Evolutionary conservation across 495 filamentous ascomycete genomes (phyloP).

Genomic region (Articulospora tetracladia): DNA sequence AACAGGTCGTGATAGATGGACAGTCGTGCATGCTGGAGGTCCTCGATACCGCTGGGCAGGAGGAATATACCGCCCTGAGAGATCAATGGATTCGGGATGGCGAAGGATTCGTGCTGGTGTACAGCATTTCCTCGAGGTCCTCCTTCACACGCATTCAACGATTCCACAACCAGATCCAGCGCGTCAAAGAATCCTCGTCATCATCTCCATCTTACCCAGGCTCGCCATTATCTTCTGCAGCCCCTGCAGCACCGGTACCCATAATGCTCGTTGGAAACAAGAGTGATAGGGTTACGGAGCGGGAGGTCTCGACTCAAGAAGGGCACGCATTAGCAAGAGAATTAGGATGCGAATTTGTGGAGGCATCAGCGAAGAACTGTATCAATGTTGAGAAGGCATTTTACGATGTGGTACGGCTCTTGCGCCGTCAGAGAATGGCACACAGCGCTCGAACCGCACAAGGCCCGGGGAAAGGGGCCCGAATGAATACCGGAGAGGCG

Average conservation of each 20-base stretch:
- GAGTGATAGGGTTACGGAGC: conserved; percentile 91
- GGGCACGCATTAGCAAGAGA: conserved; percentile 88
- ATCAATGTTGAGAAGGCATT: conserved; percentile 99
- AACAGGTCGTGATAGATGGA: conserved; percentile 95
- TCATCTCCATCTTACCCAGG: conserved; percentile 70
- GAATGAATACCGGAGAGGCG: conserved; percentile 17
- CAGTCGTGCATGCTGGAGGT: conserved; percentile 99
- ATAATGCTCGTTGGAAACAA: conserved; percentile 99
- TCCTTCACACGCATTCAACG: conserved; percentile 92
- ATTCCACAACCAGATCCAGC: conserved; percentile 94
- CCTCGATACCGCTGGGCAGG: conserved; percentile 96
- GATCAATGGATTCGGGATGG: conserved; percentile 99
- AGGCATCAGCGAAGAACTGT: conserved; percentile 98
- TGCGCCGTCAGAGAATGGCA: conserved; percentile 74
- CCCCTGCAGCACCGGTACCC: conserved; percentile 65
- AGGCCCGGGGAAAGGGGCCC: conserved; percentile 20
- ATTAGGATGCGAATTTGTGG: conserved; percentile 94
- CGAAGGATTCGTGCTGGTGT: conserved; percentile 95
- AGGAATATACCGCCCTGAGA: conserved; percentile 94
- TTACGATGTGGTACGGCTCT: conserved; percentile 90
- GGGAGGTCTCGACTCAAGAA: conserved; percentile 95
- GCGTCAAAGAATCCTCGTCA: conserved; percentile 90
- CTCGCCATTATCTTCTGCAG: conserved; percentile 48
- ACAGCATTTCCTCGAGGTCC: conserved; percentile 94
- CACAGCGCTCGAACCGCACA: conserved; percentile 34